Percentiles rank a stretch among this genome's conserved stretches.
Conservation (phyloP, 1,139 yeast genomes). For the Yamadazyma siamensis region DNA sequence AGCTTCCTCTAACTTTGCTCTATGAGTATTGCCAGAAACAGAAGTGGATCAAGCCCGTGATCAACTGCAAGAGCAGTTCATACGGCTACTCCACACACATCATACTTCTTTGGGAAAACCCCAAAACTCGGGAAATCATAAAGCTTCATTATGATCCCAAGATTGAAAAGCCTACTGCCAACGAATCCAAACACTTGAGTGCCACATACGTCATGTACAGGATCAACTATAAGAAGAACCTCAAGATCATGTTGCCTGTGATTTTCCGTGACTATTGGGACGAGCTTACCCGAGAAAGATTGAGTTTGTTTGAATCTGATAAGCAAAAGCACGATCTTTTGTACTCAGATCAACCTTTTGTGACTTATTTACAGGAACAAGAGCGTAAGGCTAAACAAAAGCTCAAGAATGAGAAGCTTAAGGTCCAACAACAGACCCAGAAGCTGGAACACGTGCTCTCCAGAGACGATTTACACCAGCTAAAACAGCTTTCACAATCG, state of each 20-base stretch:
- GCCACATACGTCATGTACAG: constrained; percentile 87
- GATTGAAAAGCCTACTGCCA: constrained; percentile 64
- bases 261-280: constrained; percentile 80
- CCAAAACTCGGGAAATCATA: constrained; percentile 71
- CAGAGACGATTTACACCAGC: constrained; percentile 4
- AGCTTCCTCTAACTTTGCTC: constrained; percentile 79
- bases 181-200: constrained; percentile 86
- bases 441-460: constrained; percentile 3
- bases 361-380: constrained; percentile 39
- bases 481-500: constrained; percentile 3
- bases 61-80: constrained; percentile 57
- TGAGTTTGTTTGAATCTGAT: constrained; percentile 40
- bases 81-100: constrained; percentile 63
- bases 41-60: constrained; percentile 84
- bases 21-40: constrained; percentile 87
- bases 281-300: constrained; percentile 59
- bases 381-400: constrained; percentile 12
- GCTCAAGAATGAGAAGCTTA: constrained; percentile 7
- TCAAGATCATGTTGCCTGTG: constrained; percentile 84
- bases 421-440: constrained; percentile 3
- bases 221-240: constrained; percentile 73
- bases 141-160: constrained; percentile 64
- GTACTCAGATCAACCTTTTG: constrained; percentile 73
- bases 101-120: constrained; percentile 67
- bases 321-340: constrained; percentile 45